phyloP scores from a whole-genome alignment of 768 basidiomycete genomes.

The Ramaria rubella region DNA sequence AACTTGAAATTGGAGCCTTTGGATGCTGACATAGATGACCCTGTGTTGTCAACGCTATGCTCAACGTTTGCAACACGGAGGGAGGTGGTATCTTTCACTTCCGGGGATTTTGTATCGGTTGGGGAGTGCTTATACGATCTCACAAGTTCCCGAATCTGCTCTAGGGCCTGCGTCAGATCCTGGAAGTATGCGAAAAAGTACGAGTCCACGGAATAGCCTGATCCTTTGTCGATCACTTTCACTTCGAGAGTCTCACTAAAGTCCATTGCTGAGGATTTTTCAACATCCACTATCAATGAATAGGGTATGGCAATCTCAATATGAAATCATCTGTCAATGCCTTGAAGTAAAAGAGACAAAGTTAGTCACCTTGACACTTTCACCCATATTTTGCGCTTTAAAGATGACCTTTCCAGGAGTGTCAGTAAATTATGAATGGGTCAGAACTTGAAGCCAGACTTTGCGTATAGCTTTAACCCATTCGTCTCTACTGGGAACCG shows the following conservation, averaged over 20 bases:
- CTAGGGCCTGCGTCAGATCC: conserved; percentile 67
- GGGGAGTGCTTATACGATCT: conserved; percentile 29
- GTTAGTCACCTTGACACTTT: conserved; percentile 75
- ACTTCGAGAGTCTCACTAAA: conserved; percentile 96
- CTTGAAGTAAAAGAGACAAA: not conserved
- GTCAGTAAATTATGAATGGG: not conserved
- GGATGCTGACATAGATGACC: not conserved
- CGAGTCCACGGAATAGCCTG: conserved; percentile 72
- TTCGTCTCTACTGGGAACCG: conserved; percentile 77
- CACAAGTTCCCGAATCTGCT: conserved; percentile 75
- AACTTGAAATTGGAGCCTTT: conserved; percentile 49
- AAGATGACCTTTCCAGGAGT: conserved; percentile 56
- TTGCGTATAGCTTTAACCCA: conserved; percentile 95
- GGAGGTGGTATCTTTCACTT: conserved; percentile 24
- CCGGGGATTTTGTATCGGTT: conserved; percentile 15
- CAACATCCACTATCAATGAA: conserved; percentile 81
- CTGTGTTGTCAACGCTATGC: not conserved
- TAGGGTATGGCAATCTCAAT: conserved; percentile 88
- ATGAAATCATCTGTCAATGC: not conserved
- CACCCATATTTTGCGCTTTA: conserved; percentile 93
- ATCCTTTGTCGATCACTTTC: conserved; percentile 62
- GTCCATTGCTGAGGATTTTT: conserved; percentile 82
- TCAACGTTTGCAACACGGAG: not conserved
- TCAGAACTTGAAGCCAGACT: conserved; percentile 14
- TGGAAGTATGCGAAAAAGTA: conserved; percentile 96